Evolutionary conservation across 805 yeast genomes (phyloP).

Genomic region (Candida ficus): DNA sequence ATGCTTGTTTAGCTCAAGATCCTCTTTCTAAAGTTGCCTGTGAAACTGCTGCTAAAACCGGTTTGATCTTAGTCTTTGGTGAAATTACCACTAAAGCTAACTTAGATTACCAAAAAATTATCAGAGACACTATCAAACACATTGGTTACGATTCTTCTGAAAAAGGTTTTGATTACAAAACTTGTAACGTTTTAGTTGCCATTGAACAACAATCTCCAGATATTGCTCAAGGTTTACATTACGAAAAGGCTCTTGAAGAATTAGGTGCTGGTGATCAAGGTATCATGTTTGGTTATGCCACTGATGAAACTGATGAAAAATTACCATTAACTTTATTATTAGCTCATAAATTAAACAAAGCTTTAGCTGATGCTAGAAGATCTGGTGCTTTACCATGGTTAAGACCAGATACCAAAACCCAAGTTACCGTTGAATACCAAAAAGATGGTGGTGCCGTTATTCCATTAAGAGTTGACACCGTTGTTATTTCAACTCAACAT

Average conservation of each 20-base stretch:
- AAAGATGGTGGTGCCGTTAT: conserved; percentile 92
- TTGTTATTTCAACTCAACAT: conserved; percentile 97
- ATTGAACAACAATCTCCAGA: conserved; percentile 99
- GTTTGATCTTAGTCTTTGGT: conserved; percentile 99
- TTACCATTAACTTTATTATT: conserved; percentile 91
- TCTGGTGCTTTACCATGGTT: conserved; percentile 92
- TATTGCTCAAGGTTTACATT: conserved; percentile 98
- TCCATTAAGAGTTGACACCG: conserved; percentile 95
- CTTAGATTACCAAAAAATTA: conserved; percentile 93
- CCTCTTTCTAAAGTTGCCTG: conserved; percentile 99
- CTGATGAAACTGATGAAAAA: conserved; percentile 97
- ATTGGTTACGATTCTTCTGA: conserved; percentile 96
- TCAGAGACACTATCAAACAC: conserved; percentile 97
- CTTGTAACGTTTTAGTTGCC: conserved; percentile 98
- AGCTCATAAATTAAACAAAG: conserved; percentile 94
- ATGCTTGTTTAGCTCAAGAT: conserved; percentile 93
- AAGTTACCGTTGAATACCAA: conserved; percentile 95
- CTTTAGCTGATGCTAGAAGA: conserved; percentile 96
- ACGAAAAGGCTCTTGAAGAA: conserved; percentile 91
- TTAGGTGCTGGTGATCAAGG: conserved; percentile 99
- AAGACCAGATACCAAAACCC: conserved; percentile 99
- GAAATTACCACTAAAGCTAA: conserved; percentile 97
- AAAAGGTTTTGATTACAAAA: conserved; percentile 98
- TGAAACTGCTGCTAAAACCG: conserved; percentile 98
- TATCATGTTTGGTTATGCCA: conserved; percentile 99